These are phyloP conservation scores for Suillus plorans DNA, from an alignment of 768 basidiomycete genomes.

Conservation along the genomic window DNA sequence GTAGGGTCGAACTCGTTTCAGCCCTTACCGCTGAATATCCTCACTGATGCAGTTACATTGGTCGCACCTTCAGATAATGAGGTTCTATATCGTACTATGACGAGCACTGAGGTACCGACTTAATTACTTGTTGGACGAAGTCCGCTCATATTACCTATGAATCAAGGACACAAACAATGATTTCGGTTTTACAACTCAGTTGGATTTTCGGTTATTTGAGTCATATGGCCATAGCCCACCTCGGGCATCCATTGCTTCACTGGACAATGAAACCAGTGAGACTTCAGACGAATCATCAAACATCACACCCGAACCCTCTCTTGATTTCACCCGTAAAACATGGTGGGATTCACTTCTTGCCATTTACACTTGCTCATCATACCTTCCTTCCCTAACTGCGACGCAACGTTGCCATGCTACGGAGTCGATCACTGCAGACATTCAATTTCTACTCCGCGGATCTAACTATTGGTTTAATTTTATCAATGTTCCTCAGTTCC, in stretches of 20 bases:
- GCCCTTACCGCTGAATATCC: constrained; percentile 8
- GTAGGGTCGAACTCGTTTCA: constrained; percentile 5
- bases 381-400: constrained; percentile 34
- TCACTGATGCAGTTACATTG: constrained; percentile 10
- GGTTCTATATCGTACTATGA: constrained; percentile 13
- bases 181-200: constrained; percentile 8
- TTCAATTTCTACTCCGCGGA: constrained; percentile 62
- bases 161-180: constrained; percentile 21
- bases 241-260: constrained; percentile 10
- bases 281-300: constrained; percentile 11
- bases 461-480: constrained; percentile 77
- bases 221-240: constrained; percentile 3
- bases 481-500: constrained; percentile 69
- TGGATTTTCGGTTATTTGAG: constrained; percentile 7
- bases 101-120: constrained; percentile 31
- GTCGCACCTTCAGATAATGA: constrained; percentile 10
- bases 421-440: constrained; percentile 49
- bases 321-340: constrained; percentile 66
- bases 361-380: constrained; percentile 44
- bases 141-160: constrained; percentile 23
- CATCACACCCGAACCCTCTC: constrained; percentile 57
- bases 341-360: constrained; percentile 77
- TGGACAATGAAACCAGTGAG: constrained; percentile 16
- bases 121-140: constrained; percentile 20
- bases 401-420: constrained; percentile 48